A percentile compares a stretch with the other conserved stretches of the same genome.
Conservation (phyloP, 495 filamentous ascomycete species). For the Cudoniella acicularis region DNA sequence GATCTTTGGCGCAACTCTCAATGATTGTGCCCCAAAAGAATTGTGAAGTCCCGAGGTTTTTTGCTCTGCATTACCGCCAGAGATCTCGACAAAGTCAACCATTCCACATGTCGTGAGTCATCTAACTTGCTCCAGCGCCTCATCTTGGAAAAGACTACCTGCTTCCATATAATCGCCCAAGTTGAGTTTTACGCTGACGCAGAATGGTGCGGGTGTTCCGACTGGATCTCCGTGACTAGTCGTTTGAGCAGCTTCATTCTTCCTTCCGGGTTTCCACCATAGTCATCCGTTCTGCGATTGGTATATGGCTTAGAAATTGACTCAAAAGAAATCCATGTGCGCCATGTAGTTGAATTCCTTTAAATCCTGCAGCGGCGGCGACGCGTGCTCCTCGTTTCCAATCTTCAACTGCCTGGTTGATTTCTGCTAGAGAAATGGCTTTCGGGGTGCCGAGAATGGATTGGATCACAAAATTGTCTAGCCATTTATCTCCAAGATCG, state of each 20-base stretch:
- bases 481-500: conserved; percentile 32
- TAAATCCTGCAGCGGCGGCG: conserved; percentile 49
- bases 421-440: conserved; percentile 45
- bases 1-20: neutral
- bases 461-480: conserved; percentile 33
- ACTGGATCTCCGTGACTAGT: conserved; percentile 38
- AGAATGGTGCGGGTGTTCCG: conserved; percentile 44
- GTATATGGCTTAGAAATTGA: conserved; percentile 61
- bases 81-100: conserved; percentile 60
- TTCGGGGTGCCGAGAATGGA: conserved; percentile 39
- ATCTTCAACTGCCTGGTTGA: conserved; percentile 39
- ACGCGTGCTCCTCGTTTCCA: conserved; percentile 47
- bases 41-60: conserved; percentile 1
- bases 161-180: conserved; percentile 47
- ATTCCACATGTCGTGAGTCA: conserved; percentile 44
- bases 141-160: conserved; percentile 39
- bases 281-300: conserved; percentile 58
- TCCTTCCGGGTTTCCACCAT: conserved; percentile 56
- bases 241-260: conserved; percentile 49
- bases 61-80: conserved; percentile 40
- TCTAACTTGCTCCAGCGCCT: conserved; percentile 48
- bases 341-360: conserved; percentile 53
- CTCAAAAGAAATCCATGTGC: conserved; percentile 59
- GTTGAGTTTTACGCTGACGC: conserved; percentile 59
- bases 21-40: neutral